phyloP scores from a whole-genome alignment of 106 monocot genomes.

The Acorus gramineus region DNA sequence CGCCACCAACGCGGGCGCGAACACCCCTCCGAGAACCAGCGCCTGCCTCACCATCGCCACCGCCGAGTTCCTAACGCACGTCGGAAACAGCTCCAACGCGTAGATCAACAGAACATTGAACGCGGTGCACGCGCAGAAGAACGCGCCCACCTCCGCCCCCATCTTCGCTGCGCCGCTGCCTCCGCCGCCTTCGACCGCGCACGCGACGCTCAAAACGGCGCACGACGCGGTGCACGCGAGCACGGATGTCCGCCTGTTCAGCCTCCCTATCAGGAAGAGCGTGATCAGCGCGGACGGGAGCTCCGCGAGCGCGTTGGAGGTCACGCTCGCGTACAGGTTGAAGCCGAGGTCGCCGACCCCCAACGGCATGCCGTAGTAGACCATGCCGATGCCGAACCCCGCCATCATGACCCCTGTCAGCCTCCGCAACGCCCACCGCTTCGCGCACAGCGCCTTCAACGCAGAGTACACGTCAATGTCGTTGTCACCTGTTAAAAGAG shows the following conservation, averaged over 20 bases:
- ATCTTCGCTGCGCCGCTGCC: neutral
- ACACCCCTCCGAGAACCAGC: too few relatives aligned
- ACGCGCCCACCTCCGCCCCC: neutral
- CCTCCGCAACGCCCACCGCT: neutral
- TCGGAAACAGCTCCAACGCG: too few relatives aligned
- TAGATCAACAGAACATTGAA: neutral
- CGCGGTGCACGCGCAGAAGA: neutral
- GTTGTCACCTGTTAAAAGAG: neutral
- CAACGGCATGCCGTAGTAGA: constrained; percentile 3
- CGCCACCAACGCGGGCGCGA: too few relatives aligned
- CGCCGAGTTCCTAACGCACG: too few relatives aligned
- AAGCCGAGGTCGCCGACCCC: constrained; percentile 37
- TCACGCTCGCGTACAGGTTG: constrained; percentile 54
- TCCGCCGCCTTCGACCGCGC: constrained; percentile 3
- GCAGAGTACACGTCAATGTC: neutral
- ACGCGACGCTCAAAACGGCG: constrained; percentile 28
- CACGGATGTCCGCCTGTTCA: constrained; percentile 36
- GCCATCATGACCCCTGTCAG: neutral
- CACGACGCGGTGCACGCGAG: constrained; percentile 22
- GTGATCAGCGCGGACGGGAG: constrained; percentile 43
- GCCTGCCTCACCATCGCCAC: too few relatives aligned
- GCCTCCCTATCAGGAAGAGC: constrained; percentile 24
- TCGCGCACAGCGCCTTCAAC: constrained; percentile 6
- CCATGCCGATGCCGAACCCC: neutral
- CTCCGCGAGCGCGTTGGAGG: constrained; percentile 64